A percentile compares a stretch with the other conserved stretches of the same genome.
These are phyloP conservation scores for Erysimum cheiri DNA, from an alignment of 441 rosid genomes.

Conservation along the genomic window DNA sequence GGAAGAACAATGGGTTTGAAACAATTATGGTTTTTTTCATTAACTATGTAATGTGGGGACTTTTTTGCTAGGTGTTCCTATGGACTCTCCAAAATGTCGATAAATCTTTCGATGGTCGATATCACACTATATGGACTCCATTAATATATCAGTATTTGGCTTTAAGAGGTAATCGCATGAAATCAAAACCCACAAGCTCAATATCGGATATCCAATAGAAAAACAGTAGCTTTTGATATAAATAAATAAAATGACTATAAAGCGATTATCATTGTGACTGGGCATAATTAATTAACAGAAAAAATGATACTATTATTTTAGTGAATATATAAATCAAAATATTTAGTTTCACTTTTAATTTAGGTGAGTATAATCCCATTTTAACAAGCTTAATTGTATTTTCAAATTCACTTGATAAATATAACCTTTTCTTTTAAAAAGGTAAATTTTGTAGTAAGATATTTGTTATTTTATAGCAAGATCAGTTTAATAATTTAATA, in stretches of 20 bases:
- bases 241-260: background rate
- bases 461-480: too few species aligned
- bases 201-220: background rate
- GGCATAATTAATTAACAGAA: background rate
- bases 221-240: background rate
- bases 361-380: too few species aligned
- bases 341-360: too few species aligned
- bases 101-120: background rate
- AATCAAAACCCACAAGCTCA: background rate
- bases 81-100: background rate
- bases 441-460: too few species aligned
- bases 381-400: too few species aligned
- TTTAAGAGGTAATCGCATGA: background rate
- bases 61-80: background rate
- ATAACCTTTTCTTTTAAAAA: too few species aligned
- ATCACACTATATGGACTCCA: background rate
- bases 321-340: background rate
- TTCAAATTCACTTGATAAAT: too few species aligned
- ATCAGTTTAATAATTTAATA: too few species aligned
- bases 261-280: background rate
- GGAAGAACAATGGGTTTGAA: constrained; percentile 23
- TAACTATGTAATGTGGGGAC: background rate
- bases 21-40: constrained; percentile 10
- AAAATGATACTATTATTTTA: background rate
- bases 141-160: background rate